phyloP scores from a whole-genome alignment of 2,329 filamentous ascomycete genomes.

The Beauveria rudraprayagi region DNA sequence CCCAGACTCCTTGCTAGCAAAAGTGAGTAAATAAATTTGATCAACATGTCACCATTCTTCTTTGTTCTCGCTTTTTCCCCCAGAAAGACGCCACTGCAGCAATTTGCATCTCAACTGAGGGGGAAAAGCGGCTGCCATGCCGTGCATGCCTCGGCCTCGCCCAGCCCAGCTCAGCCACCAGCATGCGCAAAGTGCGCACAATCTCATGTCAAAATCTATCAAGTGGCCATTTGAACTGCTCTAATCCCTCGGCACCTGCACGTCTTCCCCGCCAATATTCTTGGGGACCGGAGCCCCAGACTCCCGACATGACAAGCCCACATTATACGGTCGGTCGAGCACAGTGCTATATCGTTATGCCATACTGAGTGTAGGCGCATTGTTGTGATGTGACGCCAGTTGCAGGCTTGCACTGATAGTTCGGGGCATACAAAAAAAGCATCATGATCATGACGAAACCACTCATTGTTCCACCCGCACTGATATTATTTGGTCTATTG shows the following conservation, averaged over 20 bases:
- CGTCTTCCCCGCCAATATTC: not conserved
- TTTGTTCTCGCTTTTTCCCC: not conserved
- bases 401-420: not conserved
- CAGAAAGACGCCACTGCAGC: too few species aligned
- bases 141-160: not conserved
- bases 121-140: not conserved
- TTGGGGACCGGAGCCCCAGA: not conserved
- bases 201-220: not conserved
- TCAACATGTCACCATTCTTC: too few species aligned
- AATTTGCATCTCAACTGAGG: not conserved
- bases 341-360: not conserved
- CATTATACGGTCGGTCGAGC: not conserved
- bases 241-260: constrained; percentile 1
- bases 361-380: not conserved
- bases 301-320: not conserved
- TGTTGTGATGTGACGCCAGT: not conserved
- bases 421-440: too few species aligned
- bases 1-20: not conserved
- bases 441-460: too few species aligned
- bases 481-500: too few species aligned
- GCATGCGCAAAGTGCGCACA: not conserved
- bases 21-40: too few species aligned
- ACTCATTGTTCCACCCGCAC: too few species aligned
- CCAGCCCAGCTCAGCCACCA: not conserved
- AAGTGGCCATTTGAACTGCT: not conserved